phyloP scores from a whole-genome alignment of 306 rosid species.

The Sicyos baderoa region DNA sequence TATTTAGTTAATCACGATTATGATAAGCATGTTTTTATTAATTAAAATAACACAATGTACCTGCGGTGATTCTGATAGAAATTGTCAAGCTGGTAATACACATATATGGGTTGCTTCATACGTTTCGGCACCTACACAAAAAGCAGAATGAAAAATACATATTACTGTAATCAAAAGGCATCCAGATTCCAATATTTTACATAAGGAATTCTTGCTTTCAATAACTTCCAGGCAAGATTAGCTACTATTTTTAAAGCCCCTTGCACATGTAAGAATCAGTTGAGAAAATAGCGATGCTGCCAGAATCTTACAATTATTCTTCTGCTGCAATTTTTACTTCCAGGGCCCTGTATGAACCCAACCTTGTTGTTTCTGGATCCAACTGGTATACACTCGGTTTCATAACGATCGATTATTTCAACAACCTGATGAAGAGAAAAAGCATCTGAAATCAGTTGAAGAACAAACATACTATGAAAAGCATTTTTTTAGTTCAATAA shows the following conservation, averaged over 20 bases:
- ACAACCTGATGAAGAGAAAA: conserved; percentile 51
- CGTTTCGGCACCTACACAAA: conserved; percentile 48
- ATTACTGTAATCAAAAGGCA: neutral
- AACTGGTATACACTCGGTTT: conserved; percentile 43
- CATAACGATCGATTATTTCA: conserved; percentile 74
- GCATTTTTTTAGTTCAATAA: no score
- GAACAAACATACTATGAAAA: conserved; percentile 13
- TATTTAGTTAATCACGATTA: neutral
- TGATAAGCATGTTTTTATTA: neutral
- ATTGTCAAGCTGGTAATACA: conserved; percentile 87
- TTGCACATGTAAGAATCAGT: neutral
- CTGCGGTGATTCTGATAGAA: conserved; percentile 94
- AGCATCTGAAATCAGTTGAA: conserved; percentile 27
- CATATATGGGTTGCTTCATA: conserved; percentile 70
- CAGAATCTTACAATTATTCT: conserved; percentile 33
- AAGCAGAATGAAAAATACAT: conserved; percentile 17
- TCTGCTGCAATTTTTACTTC: conserved; percentile 40
- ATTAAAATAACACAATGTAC: conserved; percentile 24
- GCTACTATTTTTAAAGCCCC: neutral
- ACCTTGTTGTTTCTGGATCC: conserved; percentile 34
- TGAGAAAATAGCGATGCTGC: neutral
- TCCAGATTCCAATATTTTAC: neutral
- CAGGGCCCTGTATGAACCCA: conserved; percentile 45
- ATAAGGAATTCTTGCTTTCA: neutral
- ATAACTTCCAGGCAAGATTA: neutral